Conservation (phyloP, 176 grass and related monocot species). For the Juncus inflexus region DNA sequence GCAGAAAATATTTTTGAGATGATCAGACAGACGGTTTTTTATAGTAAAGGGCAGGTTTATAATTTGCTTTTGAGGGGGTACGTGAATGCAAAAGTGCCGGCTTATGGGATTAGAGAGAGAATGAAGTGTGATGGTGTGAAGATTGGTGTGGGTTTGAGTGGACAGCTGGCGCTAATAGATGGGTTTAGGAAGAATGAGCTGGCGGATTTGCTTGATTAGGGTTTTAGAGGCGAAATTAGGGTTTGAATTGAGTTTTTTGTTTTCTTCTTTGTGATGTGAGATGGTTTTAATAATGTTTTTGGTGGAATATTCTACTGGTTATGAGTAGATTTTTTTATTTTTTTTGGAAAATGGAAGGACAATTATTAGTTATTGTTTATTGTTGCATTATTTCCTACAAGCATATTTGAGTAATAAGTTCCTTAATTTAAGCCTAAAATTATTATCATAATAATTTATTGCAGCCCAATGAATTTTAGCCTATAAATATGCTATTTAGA, state of each 20-base stretch:
- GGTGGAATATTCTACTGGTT: too few species aligned
- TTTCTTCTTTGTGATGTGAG: slow-evolving; percentile 9
- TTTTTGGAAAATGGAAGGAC: too few species aligned
- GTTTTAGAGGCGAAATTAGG: neutral
- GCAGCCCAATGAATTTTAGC: too few species aligned
- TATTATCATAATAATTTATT: too few species aligned
- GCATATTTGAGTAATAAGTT: too few species aligned
- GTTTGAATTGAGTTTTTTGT: slow-evolving; percentile 6
- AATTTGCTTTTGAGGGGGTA: slow-evolving; percentile 55
- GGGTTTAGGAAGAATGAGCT: slow-evolving; percentile 28
- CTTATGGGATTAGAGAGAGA: slow-evolving; percentile 62
- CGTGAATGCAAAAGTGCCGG: slow-evolving; percentile 45
- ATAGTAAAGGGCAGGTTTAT: slow-evolving; percentile 38
- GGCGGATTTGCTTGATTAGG: slow-evolving; percentile 26
- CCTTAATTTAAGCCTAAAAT: too few species aligned
- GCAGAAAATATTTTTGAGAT: slow-evolving; percentile 62
- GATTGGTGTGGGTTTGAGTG: slow-evolving; percentile 11
- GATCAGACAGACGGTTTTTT: slow-evolving; percentile 32
- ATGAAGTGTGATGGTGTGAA: slow-evolving; percentile 49
- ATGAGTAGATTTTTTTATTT: too few species aligned
- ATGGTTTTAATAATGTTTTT: neutral
- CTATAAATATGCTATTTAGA: too few species aligned
- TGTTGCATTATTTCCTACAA: too few species aligned
- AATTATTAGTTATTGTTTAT: too few species aligned
- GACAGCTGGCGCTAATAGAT: slow-evolving; percentile 24